Conservation (phyloP, 1,284 basidiomycete species). For the Ceratobasidium sp. region DNA sequence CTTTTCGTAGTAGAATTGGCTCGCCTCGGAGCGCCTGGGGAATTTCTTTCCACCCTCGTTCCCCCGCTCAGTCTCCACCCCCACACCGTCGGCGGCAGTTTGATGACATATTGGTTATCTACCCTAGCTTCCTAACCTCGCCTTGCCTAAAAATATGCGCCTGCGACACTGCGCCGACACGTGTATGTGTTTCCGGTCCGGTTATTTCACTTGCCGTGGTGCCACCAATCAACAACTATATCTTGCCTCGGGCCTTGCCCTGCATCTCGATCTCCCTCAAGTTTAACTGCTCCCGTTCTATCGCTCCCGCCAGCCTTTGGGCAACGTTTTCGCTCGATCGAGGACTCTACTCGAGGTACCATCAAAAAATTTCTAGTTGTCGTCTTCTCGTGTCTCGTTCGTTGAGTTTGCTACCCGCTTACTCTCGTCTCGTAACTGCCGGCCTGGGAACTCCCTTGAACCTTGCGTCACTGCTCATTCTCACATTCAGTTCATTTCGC, state of each 20-base stretch:
- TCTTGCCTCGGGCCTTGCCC: too few relatives aligned
- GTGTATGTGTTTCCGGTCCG: neutral
- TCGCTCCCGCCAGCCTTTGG: neutral
- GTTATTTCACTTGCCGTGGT: neutral
- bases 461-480: too few relatives aligned
- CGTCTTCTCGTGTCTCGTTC: too few relatives aligned
- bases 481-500: too few relatives aligned
- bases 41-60: too few relatives aligned
- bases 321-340: neutral
- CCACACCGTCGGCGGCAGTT: neutral
- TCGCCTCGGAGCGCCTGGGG: too few relatives aligned
- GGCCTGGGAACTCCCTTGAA: too few relatives aligned
- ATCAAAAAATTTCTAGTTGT: too few relatives aligned
- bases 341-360: neutral
- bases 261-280: neutral
- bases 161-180: neutral
- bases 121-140: neutral
- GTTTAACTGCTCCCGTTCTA: neutral
- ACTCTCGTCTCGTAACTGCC: too few relatives aligned
- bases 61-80: too few relatives aligned
- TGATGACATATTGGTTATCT: neutral
- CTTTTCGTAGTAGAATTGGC: too few relatives aligned
- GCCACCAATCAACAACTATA: neutral
- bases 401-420: too few relatives aligned
- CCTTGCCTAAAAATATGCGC: neutral